Base-by-base conservation (phyloP, 495 filamentous ascomycete genomes). In the Staphylotrichum longicolle region DNA sequence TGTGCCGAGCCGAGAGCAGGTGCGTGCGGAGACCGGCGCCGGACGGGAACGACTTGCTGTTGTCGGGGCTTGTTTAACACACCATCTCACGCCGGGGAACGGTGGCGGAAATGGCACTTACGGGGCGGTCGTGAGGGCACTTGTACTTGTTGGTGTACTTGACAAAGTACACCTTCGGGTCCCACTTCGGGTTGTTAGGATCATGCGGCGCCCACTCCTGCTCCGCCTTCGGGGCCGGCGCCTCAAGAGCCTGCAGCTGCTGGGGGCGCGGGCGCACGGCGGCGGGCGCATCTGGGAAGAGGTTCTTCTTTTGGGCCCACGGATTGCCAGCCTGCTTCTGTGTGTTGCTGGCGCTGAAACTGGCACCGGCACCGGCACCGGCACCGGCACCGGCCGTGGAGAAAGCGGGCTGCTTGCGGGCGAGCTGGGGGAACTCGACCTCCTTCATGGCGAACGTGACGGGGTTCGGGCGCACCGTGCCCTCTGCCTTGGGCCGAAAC, bases 41-140 rank as follows among this genome's bases (percentile, higher is more conserved):
- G 30, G 5, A 58, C 15, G 44, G 39, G 46, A 72, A 70, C 33
- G 69, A 72, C 44, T 74, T 75, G 2, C 75, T 78, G 65, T 41
- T 9, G 11, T 27, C 20, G 20, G 1, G 15, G n/a, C 33, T 8
- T 37, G 55, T 57, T 57, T 44, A 57, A 34, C 30, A 7, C 7
- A 9, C 12, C 9, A 14, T 45, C 6, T 8, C 8, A 4, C 7
- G 14, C n/a, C 5, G 40, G 0, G 40, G 7, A 1, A 12, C 33
- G 42, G 15, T 48, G 11, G 9, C 27, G 10, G 9, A 73, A 32
- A 45, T 45, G 7, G 20, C 20, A 27, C 69, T 71, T 67, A 78
- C 78, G 50, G 54, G 70, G n/a, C 45, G 71, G 32, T 61, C 63
- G 44, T 76, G 60, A 3, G 76, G 77, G 51, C 78, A 81, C 44